Conservation (phyloP, 768 basidiomycete species). For the Suillus sp. region DNA sequence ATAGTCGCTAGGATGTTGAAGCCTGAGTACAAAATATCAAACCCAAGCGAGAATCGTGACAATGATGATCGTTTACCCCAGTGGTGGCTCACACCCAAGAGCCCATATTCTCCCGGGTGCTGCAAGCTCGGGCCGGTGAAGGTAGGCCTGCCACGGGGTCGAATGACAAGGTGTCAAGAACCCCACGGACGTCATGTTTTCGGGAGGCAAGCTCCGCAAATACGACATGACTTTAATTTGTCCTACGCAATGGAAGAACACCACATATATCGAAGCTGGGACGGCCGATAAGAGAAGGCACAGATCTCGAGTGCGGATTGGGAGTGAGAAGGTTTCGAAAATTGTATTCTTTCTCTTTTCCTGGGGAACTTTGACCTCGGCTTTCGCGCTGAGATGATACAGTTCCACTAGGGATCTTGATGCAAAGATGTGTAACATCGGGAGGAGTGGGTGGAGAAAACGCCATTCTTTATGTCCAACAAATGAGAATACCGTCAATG, state of each 20-base stretch:
- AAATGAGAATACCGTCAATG: slow-evolving; percentile 69
- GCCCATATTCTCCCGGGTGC: slow-evolving; percentile 68
- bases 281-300: slow-evolving; percentile 53
- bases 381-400: slow-evolving; percentile 22
- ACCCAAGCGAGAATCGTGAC: slow-evolving; percentile 10
- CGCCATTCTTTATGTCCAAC: slow-evolving; percentile 97
- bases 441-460: slow-evolving; percentile 90
- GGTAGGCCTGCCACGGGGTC: slow-evolving; percentile 86
- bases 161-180: slow-evolving; percentile 98
- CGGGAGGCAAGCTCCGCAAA: slow-evolving; percentile 54
- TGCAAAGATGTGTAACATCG: slow-evolving; percentile 79
- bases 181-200: slow-evolving; percentile 62
- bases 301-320: slow-evolving; percentile 40
- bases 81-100: slow-evolving; percentile 90
- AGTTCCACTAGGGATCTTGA: slow-evolving; percentile 67
- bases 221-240: slow-evolving; percentile 77
- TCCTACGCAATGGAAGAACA: slow-evolving; percentile 76
- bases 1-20: slow-evolving; percentile 57
- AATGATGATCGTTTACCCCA: slow-evolving; percentile 55
- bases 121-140: slow-evolving; percentile 72
- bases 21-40: slow-evolving; percentile 26
- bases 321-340: slow-evolving; percentile 22
- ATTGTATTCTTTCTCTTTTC: slow-evolving; percentile 11
- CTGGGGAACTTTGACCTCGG: not conserved
- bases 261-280: slow-evolving; percentile 66